Percentiles rank a stretch among this genome's conserved stretches.
Evolutionary conservation across 2,329 filamentous ascomycete genomes (phyloP).

Genomic region (Epichloe aotearoae): DNA sequence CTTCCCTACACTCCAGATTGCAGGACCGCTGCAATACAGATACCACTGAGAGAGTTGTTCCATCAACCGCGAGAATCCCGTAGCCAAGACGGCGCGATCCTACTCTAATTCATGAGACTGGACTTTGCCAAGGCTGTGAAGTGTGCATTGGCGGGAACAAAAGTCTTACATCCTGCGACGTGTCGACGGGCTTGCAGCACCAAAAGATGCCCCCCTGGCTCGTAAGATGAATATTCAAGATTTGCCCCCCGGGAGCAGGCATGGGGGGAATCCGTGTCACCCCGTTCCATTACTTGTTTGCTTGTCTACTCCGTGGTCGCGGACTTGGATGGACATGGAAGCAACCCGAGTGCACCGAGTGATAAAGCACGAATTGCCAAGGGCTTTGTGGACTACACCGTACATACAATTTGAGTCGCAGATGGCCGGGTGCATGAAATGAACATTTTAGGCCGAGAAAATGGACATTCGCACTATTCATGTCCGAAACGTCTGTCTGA

Average conservation of each 20-base stretch:
- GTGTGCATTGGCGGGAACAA: not conserved
- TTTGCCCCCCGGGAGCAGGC: not conserved
- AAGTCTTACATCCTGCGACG: not conserved
- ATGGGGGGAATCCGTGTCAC: not conserved
- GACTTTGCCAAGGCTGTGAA: not conserved
- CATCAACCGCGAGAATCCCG: not conserved
- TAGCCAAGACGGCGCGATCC: not conserved
- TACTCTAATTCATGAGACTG: not conserved
- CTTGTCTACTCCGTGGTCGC: not conserved
- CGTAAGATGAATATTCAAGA: not conserved
- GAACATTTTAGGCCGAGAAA: not conserved
- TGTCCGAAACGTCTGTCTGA: not conserved
- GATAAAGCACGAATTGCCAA: not conserved
- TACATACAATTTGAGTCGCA: not conserved
- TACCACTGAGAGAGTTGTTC: not conserved
- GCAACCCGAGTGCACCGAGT: not conserved
- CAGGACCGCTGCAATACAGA: not conserved
- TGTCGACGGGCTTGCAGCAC: not conserved
- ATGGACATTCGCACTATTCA: not conserved
- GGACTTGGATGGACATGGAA: slow-evolving; percentile 1
- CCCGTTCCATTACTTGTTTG: not conserved
- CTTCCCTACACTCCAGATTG: not conserved
- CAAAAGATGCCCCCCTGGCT: not conserved
- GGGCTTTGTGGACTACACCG: not conserved
- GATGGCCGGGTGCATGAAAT: not conserved